These are phyloP conservation scores for Gymnopilus junonius DNA, from an alignment of 768 basidiomycete genomes.

Conservation along the genomic window DNA sequence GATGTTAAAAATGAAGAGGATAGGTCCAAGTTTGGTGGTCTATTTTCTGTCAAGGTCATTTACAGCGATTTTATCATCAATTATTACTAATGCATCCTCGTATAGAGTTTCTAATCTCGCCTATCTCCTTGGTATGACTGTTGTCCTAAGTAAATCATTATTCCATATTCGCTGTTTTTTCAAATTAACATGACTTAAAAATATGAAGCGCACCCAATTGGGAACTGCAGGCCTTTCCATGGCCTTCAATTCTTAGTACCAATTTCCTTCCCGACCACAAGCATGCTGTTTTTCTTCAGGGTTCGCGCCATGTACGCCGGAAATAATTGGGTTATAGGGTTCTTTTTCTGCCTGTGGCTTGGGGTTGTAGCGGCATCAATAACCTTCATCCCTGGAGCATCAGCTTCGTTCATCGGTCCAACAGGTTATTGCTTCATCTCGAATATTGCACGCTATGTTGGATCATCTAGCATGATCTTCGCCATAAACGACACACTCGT, in stretches of 20 bases:
- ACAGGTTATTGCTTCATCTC: not conserved
- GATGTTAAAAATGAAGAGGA: not conserved
- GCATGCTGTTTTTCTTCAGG: not conserved
- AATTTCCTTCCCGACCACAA: not conserved
- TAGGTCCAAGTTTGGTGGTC: not conserved
- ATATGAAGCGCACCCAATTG: not conserved
- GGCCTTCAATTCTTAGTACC: not conserved
- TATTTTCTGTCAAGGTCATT: not conserved
- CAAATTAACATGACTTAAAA: not conserved
- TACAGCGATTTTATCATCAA: not conserved
- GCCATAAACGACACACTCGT: not conserved
- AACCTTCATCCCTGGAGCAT: not conserved
- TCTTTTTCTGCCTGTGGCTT: not conserved
- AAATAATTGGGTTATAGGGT: not conserved
- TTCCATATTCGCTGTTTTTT: not conserved
- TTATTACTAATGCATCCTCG: not conserved
- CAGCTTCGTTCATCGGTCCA: not conserved
- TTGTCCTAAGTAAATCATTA: not conserved
- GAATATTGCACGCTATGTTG: not conserved
- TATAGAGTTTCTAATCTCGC: not conserved
- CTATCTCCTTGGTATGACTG: not conserved
- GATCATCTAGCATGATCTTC: not conserved
- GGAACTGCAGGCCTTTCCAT: not conserved
- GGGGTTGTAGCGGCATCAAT: not conserved
- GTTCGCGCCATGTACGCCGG: slow-evolving; percentile 1